Percentiles rank a stretch among this genome's conserved stretches.
These are phyloP conservation scores for Styphnolobium japonicum DNA, from an alignment of 306 rosid species.

Conservation along the genomic window DNA sequence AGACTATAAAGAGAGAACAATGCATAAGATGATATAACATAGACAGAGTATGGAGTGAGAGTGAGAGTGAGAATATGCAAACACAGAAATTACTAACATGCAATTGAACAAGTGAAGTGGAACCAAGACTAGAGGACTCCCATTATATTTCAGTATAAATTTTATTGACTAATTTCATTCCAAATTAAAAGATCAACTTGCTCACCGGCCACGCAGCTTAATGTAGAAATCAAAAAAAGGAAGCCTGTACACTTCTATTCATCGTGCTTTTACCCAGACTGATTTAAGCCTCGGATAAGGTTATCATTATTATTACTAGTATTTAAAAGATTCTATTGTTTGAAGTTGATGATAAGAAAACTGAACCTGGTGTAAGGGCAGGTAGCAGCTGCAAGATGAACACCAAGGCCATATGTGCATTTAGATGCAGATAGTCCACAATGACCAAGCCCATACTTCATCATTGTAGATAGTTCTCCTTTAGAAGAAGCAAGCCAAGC, in stretches of 20 bases:
- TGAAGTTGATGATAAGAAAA: not conserved
- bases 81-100: not conserved
- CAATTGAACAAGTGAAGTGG: not conserved
- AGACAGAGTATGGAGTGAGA: not conserved
- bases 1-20: not conserved
- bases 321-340: not conserved
- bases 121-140: not conserved
- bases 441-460: conserved; percentile 70
- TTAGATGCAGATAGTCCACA: conserved; percentile 45
- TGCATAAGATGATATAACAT: not conserved
- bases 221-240: not conserved
- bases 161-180: not conserved
- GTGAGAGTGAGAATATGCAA: not conserved
- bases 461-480: conserved; percentile 51
- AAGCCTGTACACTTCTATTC: not conserved
- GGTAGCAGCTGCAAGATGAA: conserved; percentile 63
- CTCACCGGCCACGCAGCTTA: not conserved
- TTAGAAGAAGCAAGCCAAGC: conserved; percentile 84
- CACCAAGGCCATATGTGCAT: conserved; percentile 61
- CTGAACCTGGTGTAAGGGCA: conserved; percentile 55
- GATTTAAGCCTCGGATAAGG: not conserved
- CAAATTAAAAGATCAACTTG: not conserved
- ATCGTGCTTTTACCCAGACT: not conserved
- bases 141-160: not conserved
- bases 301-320: not conserved